phyloP scores from a whole-genome alignment of 176 grass and related monocot species.

The Saccharum officinarum region DNA sequence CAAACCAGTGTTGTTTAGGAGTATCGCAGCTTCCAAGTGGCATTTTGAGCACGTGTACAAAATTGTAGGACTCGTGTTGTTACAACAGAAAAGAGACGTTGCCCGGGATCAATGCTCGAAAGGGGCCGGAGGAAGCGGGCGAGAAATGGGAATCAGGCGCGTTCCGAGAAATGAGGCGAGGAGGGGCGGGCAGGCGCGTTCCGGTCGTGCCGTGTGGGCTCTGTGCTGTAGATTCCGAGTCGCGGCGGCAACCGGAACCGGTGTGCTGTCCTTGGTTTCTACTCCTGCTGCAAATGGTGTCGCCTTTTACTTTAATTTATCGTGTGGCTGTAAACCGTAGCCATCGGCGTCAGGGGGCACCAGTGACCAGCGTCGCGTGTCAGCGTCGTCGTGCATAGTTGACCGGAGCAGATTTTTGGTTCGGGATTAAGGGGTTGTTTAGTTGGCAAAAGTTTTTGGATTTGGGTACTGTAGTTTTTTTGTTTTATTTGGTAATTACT shows the following conservation, averaged over 20 bases:
- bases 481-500: no score
- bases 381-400: background rate
- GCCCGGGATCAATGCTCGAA: background rate
- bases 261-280: background rate
- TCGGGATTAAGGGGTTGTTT: no score
- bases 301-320: background rate
- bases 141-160: background rate
- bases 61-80: background rate
- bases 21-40: background rate
- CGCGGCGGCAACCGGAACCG: background rate
- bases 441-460: no score
- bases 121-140: background rate
- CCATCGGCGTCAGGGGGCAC: background rate
- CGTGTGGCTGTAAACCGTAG: background rate
- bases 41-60: background rate
- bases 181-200: background rate
- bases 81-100: background rate
- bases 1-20: background rate
- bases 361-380: background rate
- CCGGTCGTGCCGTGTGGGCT: background rate
- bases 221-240: background rate
- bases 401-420: background rate
- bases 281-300: no score
- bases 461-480: no score
- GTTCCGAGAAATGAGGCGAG: background rate